phyloP scores from a whole-genome alignment of 768 basidiomycete genomes.

The Boletus coccyginus region DNA sequence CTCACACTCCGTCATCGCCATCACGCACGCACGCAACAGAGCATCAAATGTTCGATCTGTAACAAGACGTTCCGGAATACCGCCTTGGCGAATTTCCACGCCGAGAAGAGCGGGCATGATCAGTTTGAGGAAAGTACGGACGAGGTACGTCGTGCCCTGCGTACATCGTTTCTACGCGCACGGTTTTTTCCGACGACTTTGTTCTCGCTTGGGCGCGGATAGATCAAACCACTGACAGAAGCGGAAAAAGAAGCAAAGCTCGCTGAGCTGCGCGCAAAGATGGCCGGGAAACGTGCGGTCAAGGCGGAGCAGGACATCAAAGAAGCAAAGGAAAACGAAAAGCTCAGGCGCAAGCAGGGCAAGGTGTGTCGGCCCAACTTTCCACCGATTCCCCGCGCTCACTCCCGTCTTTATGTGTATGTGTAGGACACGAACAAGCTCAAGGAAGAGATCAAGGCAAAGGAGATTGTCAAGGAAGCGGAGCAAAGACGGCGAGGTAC shows the following conservation, averaged over 20 bases:
- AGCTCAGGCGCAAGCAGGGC: constrained; percentile 80
- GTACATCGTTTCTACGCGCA: too few relatives aligned
- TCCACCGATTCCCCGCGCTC: neutral
- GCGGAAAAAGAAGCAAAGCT: constrained; percentile 87
- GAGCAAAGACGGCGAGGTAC: constrained; percentile 77
- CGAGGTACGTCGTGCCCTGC: constrained; percentile 51
- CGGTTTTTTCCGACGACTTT: too few relatives aligned
- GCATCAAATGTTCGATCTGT: constrained; percentile 82
- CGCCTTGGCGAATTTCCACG: constrained; percentile 88
- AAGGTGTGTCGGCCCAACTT: constrained; percentile 43
- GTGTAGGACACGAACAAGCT: constrained; percentile 65
- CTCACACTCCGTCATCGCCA: too few relatives aligned
- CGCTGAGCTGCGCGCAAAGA: constrained; percentile 72
- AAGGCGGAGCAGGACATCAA: constrained; percentile 74
- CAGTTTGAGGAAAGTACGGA: constrained; percentile 95
- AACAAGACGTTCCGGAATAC: constrained; percentile 85
- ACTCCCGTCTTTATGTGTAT: constrained; percentile 1
- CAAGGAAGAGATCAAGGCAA: constrained; percentile 73
- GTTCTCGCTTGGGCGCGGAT: neutral
- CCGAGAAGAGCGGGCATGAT: constrained; percentile 92
- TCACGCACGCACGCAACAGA: constrained; percentile 32
- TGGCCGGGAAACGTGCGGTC: constrained; percentile 73
- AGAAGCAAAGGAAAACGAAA: constrained; percentile 72
- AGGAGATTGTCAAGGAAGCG: constrained; percentile 81
- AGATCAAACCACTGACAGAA: constrained; percentile 94